These are phyloP conservation scores for Tetrahymena elliotti DNA, from an alignment of 73 alveolate genomes.

Conservation along the genomic window DNA sequence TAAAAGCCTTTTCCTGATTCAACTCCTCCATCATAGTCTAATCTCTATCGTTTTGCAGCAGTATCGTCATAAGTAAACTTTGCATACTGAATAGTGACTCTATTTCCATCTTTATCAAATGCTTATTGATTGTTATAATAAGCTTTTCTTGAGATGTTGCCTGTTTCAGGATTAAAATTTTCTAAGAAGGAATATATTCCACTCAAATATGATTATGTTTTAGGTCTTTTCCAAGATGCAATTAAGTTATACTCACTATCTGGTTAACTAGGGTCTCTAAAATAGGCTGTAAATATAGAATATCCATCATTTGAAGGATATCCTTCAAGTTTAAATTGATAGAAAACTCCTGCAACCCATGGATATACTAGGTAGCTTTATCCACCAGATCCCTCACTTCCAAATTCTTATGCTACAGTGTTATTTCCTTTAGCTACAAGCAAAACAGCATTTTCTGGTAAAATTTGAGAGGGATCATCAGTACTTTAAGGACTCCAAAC, in stretches of 20 bases:
- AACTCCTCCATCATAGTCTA: not conserved
- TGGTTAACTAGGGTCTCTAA: not conserved
- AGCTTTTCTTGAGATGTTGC: not conserved
- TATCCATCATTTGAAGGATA: not conserved
- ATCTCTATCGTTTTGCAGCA: not conserved
- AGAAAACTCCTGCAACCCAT: not conserved
- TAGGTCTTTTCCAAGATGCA: not conserved
- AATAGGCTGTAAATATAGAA: not conserved
- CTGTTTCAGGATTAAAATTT: not conserved
- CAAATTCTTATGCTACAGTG: not conserved
- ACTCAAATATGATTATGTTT: not conserved
- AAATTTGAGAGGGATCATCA: not conserved
- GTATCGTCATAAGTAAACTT: not conserved
- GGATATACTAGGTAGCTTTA: not conserved
- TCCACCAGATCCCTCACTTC: not conserved
- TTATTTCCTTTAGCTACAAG: not conserved
- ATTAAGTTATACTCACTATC: not conserved
- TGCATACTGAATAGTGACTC: not conserved
- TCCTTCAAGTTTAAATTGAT: not conserved
- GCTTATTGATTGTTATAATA: not conserved
- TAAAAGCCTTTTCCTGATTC: not conserved
- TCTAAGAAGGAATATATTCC: not conserved
- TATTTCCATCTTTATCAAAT: not conserved
- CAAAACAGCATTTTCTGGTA: not conserved
- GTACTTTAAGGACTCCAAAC: not conserved